Base-by-base conservation (phyloP, 768 basidiomycete species). In the Gymnopilus dilepis region DNA sequence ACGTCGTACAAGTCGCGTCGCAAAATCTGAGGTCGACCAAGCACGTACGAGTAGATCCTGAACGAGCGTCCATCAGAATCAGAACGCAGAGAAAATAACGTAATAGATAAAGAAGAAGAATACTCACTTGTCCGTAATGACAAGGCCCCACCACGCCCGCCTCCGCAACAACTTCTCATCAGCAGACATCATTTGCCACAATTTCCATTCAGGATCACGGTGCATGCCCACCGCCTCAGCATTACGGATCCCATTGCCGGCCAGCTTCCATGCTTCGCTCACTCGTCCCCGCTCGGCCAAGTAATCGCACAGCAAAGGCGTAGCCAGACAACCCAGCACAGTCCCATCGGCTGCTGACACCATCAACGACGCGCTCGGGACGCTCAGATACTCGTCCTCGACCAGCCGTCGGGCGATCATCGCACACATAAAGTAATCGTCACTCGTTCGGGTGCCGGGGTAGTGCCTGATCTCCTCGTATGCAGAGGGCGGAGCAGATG, bases 231-330 rank as follows among this genome's bases (percentile, higher is more conserved):
- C 74, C 21, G 80, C 74, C 64, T 76, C 69, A 19, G 79, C 80
- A 55, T 71, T 73, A 37, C 78, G 71, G 22, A 81, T 69, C 12
- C 76, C 77, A 48, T 70, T 73, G 4, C 80, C 79, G n/a, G 77
- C 73, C 33, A 82, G 62, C 69, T 80, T 80, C 80, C 82, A 82
- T 3, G 80, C 80, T 62, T 82, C 84, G 62, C 82, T 84, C 21
- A 81, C 75, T 37, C 78, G 77, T 8, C 84, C 83, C 26, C 77
- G 70, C 55, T 81, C 78, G 0, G 80, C 75, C 17, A 84, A 76
- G 63, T 80, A 83, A 55, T 75, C 75, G 28, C 77, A 78, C 22
- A 83, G 73, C 31, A 84, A 66, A 2, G 78, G 79, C 4, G 79
- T 75, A 0, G 82, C 82, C 34, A 84, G 69, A 61, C 82, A 84